Evolutionary conservation across 345 rosid species (phyloP).

Genomic region (Aegle marmelos): DNA sequence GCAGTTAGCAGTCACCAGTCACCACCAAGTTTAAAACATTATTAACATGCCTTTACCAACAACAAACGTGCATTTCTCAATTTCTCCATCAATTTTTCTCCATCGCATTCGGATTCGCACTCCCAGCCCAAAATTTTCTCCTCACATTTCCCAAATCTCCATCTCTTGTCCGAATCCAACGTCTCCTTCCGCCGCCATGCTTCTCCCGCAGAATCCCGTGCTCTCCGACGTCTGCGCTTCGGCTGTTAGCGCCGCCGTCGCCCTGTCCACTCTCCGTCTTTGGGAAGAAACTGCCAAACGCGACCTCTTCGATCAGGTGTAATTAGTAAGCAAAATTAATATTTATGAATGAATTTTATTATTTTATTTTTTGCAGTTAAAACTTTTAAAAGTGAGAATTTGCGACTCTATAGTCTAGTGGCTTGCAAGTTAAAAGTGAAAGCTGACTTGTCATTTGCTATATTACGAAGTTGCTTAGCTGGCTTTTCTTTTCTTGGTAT

Average conservation of each 20-base stretch:
- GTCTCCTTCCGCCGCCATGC: conserved; percentile 23
- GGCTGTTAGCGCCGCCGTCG: conserved; percentile 35
- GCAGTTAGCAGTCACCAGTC: too few relatives aligned
- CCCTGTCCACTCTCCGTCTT: conserved; percentile 45
- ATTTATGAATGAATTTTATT: not conserved
- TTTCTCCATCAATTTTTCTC: too few relatives aligned
- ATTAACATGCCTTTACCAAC: too few relatives aligned
- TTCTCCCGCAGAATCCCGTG: conserved; percentile 45
- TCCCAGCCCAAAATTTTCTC: too few relatives aligned
- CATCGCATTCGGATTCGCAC: too few relatives aligned
- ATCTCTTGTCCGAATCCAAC: conserved; percentile 10
- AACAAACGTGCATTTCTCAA: too few relatives aligned
- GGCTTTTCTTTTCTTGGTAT: not conserved
- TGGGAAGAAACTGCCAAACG: conserved; percentile 73
- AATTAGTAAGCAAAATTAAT: too few relatives aligned
- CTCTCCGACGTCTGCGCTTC: conserved; percentile 56
- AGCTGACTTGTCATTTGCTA: not conserved
- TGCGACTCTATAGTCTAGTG: too few relatives aligned
- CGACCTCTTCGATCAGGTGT: conserved; percentile 54
- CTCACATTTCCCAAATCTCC: not conserved
- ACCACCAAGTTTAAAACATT: too few relatives aligned
- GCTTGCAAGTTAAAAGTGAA: not conserved
- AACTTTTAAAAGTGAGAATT: not conserved
- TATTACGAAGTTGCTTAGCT: not conserved
- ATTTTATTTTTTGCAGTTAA: not conserved